Percentiles rank a stretch among this genome's conserved stretches.
These are phyloP conservation scores for Tolypocladium cylindrosporum DNA, from an alignment of 2,329 filamentous ascomycete species.

Conservation along the genomic window DNA sequence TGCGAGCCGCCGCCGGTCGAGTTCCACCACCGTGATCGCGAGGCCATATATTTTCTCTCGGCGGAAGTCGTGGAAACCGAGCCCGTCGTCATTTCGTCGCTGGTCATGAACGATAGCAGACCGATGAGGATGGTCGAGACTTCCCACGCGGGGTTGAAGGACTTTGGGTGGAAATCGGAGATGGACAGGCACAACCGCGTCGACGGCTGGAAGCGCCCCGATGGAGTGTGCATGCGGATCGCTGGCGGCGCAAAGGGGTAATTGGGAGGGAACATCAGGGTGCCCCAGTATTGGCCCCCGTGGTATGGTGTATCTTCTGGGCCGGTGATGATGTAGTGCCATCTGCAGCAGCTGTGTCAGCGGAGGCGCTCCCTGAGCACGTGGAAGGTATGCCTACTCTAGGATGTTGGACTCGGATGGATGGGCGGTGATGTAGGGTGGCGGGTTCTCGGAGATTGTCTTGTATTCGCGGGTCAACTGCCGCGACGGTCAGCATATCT, in stretches of 20 bases:
- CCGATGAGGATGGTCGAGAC: slow-evolving; percentile 94
- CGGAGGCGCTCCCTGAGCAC: background rate
- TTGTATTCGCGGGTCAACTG: slow-evolving; percentile 55
- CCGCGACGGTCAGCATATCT: slow-evolving; percentile 11
- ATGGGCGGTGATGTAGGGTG: slow-evolving; percentile 81
- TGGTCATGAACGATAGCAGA: slow-evolving; percentile 94
- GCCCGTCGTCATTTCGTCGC: slow-evolving; percentile 96
- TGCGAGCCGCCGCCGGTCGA: slow-evolving; percentile 79
- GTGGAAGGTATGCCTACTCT: slow-evolving; percentile 46
- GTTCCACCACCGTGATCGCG: slow-evolving; percentile 89
- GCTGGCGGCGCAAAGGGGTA: slow-evolving; percentile 96
- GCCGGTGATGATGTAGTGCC: slow-evolving; percentile 93
- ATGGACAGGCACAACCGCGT: slow-evolving; percentile 91
- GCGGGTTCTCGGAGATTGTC: slow-evolving; percentile 60
- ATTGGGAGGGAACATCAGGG: slow-evolving; percentile 86
- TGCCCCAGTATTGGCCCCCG: slow-evolving; percentile 96
- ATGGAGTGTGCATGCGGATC: slow-evolving; percentile 98
- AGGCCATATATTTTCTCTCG: slow-evolving; percentile 70
- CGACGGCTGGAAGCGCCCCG: slow-evolving; percentile 87
- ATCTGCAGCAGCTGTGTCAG: slow-evolving; percentile 36
- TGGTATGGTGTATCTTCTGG: slow-evolving; percentile 91
- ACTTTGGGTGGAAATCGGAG: slow-evolving; percentile 94
- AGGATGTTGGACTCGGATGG: slow-evolving; percentile 87
- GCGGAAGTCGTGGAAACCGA: slow-evolving; percentile 66
- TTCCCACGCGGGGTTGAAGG: slow-evolving; percentile 97